These are phyloP conservation scores for Kwoniella mangroviensis DNA, from an alignment of 768 basidiomycete genomes.

Conservation along the genomic window DNA sequence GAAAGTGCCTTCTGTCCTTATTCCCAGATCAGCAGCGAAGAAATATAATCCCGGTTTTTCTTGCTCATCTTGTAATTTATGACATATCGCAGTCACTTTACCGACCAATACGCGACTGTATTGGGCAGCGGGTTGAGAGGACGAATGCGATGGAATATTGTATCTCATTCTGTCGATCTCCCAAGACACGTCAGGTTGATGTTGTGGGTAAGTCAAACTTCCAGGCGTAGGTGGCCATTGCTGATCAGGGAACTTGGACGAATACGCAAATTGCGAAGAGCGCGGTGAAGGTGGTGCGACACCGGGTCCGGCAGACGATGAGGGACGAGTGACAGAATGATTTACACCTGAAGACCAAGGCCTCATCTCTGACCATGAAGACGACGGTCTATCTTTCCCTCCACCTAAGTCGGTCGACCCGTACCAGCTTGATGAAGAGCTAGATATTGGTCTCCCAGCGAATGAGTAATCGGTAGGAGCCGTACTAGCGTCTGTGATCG, in stretches of 20 bases:
- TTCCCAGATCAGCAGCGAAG: constrained; percentile 90
- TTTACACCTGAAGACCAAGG: constrained; percentile 18
- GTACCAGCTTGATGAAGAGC: constrained; percentile 52
- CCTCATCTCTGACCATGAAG: constrained; percentile 17
- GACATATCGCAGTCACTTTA: constrained; percentile 82
- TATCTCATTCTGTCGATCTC: constrained; percentile 6
- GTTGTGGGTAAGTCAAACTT: neutral
- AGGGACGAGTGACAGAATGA: constrained; percentile 7
- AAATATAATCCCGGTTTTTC: constrained; percentile 88
- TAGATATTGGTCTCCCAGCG: constrained; percentile 26
- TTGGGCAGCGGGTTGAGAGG: constrained; percentile 38
- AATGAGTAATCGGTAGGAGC: constrained; percentile 40
- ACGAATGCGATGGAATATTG: neutral
- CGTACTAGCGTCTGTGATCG: constrained; percentile 34
- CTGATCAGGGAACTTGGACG: constrained; percentile 8
- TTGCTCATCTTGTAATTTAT: constrained; percentile 80
- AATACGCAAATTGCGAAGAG: constrained; percentile 13
- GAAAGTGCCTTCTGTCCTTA: constrained; percentile 90
- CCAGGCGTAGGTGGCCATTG: constrained; percentile 19
- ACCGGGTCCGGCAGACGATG: constrained; percentile 14
- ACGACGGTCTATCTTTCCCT: constrained; percentile 15
- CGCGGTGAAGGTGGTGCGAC: constrained; percentile 12
- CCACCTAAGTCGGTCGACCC: constrained; percentile 2
- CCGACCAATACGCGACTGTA: constrained; percentile 90
- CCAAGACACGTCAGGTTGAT: neutral